A percentile compares a stretch with the other conserved stretches of the same genome.
Conservation (phyloP, 1,284 basidiomycete genomes). For the Rhodotorula sp. region DNA sequence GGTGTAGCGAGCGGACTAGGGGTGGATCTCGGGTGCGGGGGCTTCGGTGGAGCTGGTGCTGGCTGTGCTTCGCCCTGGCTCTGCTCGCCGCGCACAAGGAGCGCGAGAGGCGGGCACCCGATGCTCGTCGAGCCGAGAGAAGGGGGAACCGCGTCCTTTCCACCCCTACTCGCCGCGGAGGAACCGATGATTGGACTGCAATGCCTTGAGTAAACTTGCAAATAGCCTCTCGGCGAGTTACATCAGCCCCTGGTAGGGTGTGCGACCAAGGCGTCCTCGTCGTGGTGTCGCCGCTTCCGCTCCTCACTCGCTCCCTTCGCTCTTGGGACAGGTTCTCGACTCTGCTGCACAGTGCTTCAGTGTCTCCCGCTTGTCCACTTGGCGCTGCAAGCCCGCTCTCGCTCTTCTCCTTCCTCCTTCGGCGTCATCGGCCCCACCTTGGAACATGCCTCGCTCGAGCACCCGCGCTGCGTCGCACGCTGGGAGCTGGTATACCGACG, state of each 20-base stretch:
- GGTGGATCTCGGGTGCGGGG: too few relatives aligned
- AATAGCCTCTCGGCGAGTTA: too few relatives aligned
- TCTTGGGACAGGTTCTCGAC: too few relatives aligned
- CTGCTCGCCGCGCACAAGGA: background rate
- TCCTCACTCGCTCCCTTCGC: too few relatives aligned
- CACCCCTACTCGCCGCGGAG: too few relatives aligned
- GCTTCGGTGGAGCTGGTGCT: background rate
- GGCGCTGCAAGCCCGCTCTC: background rate
- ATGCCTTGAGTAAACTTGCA: too few relatives aligned
- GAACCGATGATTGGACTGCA: too few relatives aligned
- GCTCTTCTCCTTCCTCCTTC: background rate
- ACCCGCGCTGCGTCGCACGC: slow-evolving; percentile 69
- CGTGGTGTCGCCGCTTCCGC: too few relatives aligned
- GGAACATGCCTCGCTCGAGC: background rate
- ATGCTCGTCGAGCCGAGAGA: background rate
- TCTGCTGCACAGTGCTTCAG: too few relatives aligned
- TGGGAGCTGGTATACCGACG: slow-evolving; percentile 82
- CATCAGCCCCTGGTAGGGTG: too few relatives aligned
- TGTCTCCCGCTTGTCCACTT: background rate
- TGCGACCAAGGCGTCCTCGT: too few relatives aligned
- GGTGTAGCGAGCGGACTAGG: background rate
- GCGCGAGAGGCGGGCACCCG: background rate
- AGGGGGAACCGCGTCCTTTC: background rate
- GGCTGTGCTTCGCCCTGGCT: background rate
- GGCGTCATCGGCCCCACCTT: slow-evolving; percentile 7